These are phyloP conservation scores for Scleroderma bovista DNA, from an alignment of 768 basidiomycete species.

Conservation along the genomic window DNA sequence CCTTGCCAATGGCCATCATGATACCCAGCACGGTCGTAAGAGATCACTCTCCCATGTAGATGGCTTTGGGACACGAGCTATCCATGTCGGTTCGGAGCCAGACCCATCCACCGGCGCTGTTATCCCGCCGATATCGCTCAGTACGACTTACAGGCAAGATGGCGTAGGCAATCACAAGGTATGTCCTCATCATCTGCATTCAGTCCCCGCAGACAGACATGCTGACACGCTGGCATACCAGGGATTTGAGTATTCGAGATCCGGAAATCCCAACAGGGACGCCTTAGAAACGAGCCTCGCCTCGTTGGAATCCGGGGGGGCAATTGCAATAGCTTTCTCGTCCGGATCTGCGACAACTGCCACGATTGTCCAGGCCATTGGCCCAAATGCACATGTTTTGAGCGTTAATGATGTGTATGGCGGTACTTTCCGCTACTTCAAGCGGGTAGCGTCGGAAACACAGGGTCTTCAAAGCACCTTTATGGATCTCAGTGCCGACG, in stretches of 20 bases:
- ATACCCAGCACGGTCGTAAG: slow-evolving; percentile 7
- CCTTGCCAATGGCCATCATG: background rate
- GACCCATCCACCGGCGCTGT: slow-evolving; percentile 73
- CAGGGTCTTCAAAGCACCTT: slow-evolving; percentile 73
- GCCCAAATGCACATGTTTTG: slow-evolving; percentile 71
- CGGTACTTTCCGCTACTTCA: slow-evolving; percentile 85
- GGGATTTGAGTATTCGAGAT: slow-evolving; percentile 91
- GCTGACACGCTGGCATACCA: slow-evolving; percentile 14
- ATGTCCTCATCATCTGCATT: slow-evolving; percentile 7
- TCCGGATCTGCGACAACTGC: slow-evolving; percentile 87
- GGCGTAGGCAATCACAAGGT: slow-evolving; percentile 75
- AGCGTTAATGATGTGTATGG: slow-evolving; percentile 93
- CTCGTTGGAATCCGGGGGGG: slow-evolving; percentile 70
- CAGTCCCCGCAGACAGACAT: too few relatives aligned
- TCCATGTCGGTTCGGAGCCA: slow-evolving; percentile 85
- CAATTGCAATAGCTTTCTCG: slow-evolving; percentile 70
- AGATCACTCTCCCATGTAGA: slow-evolving; percentile 20
- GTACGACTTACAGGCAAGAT: slow-evolving; percentile 89
- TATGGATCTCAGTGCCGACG: slow-evolving; percentile 63
- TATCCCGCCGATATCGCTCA: slow-evolving; percentile 81
- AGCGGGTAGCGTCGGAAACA: slow-evolving; percentile 52
- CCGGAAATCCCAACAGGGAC: slow-evolving; percentile 82
- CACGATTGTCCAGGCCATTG: slow-evolving; percentile 71
- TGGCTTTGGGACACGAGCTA: slow-evolving; percentile 75
- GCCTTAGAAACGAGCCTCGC: slow-evolving; percentile 77